Evolutionary conservation across 176 grass and related monocot genomes (phyloP).

Genomic region (Alloteropsis semialata): DNA sequence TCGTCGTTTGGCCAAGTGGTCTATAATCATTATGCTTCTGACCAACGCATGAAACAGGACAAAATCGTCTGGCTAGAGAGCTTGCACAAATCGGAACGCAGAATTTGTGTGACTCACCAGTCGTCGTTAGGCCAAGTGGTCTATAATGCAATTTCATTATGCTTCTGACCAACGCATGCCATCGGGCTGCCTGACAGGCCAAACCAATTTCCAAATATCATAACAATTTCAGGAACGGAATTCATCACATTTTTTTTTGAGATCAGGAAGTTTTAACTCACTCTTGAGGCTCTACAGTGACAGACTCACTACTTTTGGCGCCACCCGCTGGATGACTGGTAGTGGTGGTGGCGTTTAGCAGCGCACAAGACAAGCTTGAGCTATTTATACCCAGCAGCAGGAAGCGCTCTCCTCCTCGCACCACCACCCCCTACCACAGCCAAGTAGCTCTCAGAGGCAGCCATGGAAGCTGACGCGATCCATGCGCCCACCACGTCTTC

Average conservation of each 20-base stretch:
- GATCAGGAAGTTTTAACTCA: not conserved
- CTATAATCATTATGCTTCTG: not conserved
- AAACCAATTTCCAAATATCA: not conserved
- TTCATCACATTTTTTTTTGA: not conserved
- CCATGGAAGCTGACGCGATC: slow-evolving; percentile 41
- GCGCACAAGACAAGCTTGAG: not conserved
- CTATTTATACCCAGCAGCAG: slow-evolving; percentile 41
- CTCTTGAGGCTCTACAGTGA: not conserved
- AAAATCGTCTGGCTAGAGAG: not conserved
- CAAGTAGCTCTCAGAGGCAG: not conserved
- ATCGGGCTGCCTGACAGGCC: not conserved
- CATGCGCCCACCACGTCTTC: slow-evolving; percentile 39
- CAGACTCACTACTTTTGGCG: not conserved
- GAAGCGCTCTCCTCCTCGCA: not conserved
- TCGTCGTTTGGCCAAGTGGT: not conserved
- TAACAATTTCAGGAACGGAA: not conserved
- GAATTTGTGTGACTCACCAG: too few species aligned
- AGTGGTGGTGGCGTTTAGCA: not conserved
- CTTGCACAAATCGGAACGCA: too few species aligned
- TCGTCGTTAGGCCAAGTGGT: too few species aligned
- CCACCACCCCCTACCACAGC: not conserved
- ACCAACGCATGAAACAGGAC: not conserved
- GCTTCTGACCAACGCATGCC: not conserved
- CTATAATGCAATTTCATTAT: not conserved
- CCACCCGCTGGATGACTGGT: not conserved